Base-by-base conservation (phyloP, 2,329 filamentous ascomycete species). In the Microascus cirrosus region DNA sequence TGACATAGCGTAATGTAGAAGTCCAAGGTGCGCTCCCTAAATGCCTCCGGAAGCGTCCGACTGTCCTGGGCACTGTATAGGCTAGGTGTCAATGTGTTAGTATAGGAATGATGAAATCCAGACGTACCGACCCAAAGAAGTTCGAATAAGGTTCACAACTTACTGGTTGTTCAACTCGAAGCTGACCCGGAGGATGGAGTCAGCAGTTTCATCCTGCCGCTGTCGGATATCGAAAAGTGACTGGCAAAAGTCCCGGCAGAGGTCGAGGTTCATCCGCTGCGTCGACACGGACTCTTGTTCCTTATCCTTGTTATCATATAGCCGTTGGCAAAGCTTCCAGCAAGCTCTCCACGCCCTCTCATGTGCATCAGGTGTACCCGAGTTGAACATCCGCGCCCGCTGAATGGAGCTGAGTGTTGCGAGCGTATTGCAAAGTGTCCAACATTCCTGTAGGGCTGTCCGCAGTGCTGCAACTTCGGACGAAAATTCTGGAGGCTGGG, bases 1-100 rank as follows among this genome's bases (percentile, higher is more conserved):
- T 96, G 93, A 66, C 93, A 96, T 2, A 97, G 71, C 0, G 93
- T 95, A 63, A 96, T 87, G 66, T 96, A 96, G 65, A 96, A 96
- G 66, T 96, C 93, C 59, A 97, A 71, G 0, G 93, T 96, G 59
- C 92, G 80, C 70, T 96, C 92, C 56, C 87, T 83, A 68, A 97
- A 96, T 0, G 87, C 84, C 65, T 95, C 89, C 0, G 92, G 93
- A 3, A 96, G 76, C 58, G 82, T 86, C 35, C 87, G 83, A 68
- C 72, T 76, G 63, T 95, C 90, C 66, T 96, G 90, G 1, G 90
- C 92, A 67, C 93, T 96, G 73, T 93, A 96, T 1, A 97, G 78
- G 69, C 81, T 84, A 50, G 5, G 24, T 2, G 59, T 2, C 7
- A 32, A 20, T 50, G 48, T 42, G 12, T 56, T 13, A 45, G 24